These are phyloP conservation scores for Ustilago cynodontis DNA, from an alignment of 1,284 basidiomycete species.

Conservation along the genomic window DNA sequence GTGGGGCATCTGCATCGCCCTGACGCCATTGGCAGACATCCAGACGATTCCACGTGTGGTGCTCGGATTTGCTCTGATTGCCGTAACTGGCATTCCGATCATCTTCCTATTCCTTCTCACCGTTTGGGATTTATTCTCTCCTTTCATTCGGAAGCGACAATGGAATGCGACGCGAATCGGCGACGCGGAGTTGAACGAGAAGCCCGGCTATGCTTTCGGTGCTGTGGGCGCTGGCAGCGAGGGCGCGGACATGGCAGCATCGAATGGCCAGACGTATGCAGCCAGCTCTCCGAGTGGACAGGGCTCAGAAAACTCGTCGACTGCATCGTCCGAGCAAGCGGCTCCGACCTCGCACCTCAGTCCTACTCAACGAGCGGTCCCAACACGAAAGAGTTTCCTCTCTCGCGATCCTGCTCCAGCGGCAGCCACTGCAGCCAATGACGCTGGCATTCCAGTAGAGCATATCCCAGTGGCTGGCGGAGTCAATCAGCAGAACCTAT, in stretches of 20 bases:
- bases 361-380: neutral
- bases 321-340: constrained; percentile 28
- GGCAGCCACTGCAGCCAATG: neutral
- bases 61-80: constrained; percentile 65
- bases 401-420: constrained; percentile 7
- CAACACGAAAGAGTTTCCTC: constrained; percentile 11
- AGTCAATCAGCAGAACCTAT: constrained; percentile 1
- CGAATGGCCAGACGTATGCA: constrained; percentile 3
- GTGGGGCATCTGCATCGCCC: constrained; percentile 63
- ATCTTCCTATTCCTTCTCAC: constrained; percentile 63
- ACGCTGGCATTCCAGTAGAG: constrained; percentile 11
- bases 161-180: constrained; percentile 43
- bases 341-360: neutral
- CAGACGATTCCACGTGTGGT: constrained; percentile 67
- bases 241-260: neutral
- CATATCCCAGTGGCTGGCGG: neutral
- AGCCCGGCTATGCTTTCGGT: constrained; percentile 30
- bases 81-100: constrained; percentile 62
- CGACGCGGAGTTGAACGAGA: constrained; percentile 31
- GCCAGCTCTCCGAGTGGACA: constrained; percentile 7
- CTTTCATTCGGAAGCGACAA: constrained; percentile 49
- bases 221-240: constrained; percentile 22
- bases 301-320: constrained; percentile 18
- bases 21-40: constrained; percentile 60
- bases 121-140: constrained; percentile 55